These are phyloP conservation scores for Elsinoe australis DNA, from an alignment of 2,329 filamentous ascomycete genomes.

Conservation along the genomic window DNA sequence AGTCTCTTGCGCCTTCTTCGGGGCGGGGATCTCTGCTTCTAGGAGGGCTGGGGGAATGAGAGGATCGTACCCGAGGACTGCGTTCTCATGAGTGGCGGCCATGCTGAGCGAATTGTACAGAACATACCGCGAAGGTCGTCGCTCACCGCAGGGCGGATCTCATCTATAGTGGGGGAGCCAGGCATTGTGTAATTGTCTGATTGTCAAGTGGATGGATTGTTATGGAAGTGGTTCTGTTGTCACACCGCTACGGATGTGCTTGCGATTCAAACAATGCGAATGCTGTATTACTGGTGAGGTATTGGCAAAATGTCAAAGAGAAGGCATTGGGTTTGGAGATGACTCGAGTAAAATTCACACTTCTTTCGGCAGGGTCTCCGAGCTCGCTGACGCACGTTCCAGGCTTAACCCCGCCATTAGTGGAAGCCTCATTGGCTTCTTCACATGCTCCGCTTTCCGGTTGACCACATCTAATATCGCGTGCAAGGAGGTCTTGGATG, in stretches of 20 bases:
- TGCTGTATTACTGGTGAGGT: no score
- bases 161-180: conserved; percentile 27
- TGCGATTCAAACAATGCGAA: no score
- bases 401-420: conserved; percentile 2
- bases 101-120: conserved; percentile 17
- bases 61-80: conserved; percentile 90
- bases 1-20: conserved; percentile 53
- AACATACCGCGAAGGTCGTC: conserved; percentile 48
- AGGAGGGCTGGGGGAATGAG: conserved; percentile 84
- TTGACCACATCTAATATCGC: not conserved
- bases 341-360: conserved; percentile 7
- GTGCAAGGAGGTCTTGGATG: conserved; percentile 10
- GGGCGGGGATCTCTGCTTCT: conserved; percentile 71
- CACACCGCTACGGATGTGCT: no score
- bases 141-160: conserved; percentile 30
- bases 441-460: conserved; percentile 6
- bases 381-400: not conserved
- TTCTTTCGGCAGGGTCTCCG: conserved; percentile 5
- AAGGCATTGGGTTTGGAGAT: not conserved
- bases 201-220: not conserved
- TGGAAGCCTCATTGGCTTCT: not conserved
- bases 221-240: no score
- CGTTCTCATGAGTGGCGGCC: not conserved
- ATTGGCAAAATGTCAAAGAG: no score
- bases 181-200: conserved; percentile 22